phyloP scores from a whole-genome alignment of 352 stramenopile genomes.

The Phytophthora sp. region DNA sequence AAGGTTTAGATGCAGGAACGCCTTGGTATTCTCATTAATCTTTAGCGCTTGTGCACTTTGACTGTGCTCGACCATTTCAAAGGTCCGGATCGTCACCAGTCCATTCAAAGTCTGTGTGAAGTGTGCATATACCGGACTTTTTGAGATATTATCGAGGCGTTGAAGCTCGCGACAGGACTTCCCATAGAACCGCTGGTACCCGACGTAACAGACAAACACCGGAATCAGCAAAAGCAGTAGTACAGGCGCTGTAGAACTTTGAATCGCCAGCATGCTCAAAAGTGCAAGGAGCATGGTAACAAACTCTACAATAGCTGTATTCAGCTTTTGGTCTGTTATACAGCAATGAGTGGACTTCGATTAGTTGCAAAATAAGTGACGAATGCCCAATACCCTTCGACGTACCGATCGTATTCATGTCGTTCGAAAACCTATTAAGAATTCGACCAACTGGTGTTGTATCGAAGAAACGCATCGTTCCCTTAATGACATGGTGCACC shows the following conservation, averaged over 20 bases:
- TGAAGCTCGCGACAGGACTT: constrained; percentile 75
- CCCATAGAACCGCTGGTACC: constrained; percentile 71
- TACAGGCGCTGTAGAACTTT: constrained; percentile 48
- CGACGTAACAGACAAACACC: constrained; percentile 67
- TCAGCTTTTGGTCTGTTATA: constrained; percentile 63
- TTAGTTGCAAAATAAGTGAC: background rate
- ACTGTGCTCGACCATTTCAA: constrained; percentile 56
- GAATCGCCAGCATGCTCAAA: constrained; percentile 58
- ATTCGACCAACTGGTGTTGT: constrained; percentile 80
- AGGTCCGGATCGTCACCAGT: constrained; percentile 72
- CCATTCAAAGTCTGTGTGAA: constrained; percentile 91
- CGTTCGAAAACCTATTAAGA: constrained; percentile 79
- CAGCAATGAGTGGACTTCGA: constrained; percentile 7
- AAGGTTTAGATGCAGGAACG: constrained; percentile 91
- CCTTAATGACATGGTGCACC: constrained; percentile 65
- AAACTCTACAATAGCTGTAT: constrained; percentile 49
- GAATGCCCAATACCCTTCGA: background rate
- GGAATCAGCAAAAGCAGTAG: constrained; percentile 65
- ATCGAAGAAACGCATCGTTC: constrained; percentile 90
- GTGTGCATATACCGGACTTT: constrained; percentile 92
- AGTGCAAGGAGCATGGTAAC: constrained; percentile 54
- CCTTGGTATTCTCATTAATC: constrained; percentile 77
- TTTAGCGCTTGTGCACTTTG: constrained; percentile 36
- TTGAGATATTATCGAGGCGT: constrained; percentile 63
- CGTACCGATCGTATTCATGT: constrained; percentile 70